A percentile compares a stretch with the other conserved stretches of the same genome.
These are phyloP conservation scores for Podospora tetraspora DNA, from an alignment of 495 filamentous ascomycete species.

Conservation along the genomic window DNA sequence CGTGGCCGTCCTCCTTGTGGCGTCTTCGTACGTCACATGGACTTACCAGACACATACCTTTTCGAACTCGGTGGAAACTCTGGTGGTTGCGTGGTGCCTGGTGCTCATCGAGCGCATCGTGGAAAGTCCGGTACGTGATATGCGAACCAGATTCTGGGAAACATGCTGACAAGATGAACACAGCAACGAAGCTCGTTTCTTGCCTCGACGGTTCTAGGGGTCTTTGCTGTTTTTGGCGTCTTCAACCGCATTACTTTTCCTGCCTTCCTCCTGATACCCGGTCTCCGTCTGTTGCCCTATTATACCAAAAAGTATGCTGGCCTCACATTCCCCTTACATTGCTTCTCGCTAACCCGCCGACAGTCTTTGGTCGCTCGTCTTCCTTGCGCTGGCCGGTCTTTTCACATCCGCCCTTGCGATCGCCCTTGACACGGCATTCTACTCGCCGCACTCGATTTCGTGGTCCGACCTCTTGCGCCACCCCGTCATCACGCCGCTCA, in stretches of 20 bases:
- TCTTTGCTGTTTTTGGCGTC: slow-evolving; percentile 74
- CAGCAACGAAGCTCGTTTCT: slow-evolving; percentile 69
- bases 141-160: background rate
- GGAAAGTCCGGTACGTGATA: slow-evolving; percentile 59
- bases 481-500: slow-evolving; percentile 81
- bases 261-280: slow-evolving; percentile 78
- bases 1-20: slow-evolving; percentile 70
- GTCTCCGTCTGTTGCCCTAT: slow-evolving; percentile 74
- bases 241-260: slow-evolving; percentile 98
- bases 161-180: slow-evolving; percentile 13
- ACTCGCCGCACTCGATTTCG: slow-evolving; percentile 52
- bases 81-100: slow-evolving; percentile 84
- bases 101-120: slow-evolving; percentile 82
- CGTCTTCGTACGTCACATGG: slow-evolving; percentile 97
- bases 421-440: slow-evolving; percentile 77
- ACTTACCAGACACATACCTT: slow-evolving; percentile 98
- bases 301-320: slow-evolving; percentile 66
- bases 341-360: slow-evolving; percentile 22
- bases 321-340: slow-evolving; percentile 4
- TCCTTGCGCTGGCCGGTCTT: slow-evolving; percentile 54
- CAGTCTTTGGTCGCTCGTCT: slow-evolving; percentile 65
- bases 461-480: slow-evolving; percentile 50
- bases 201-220: slow-evolving; percentile 68
- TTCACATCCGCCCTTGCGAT: slow-evolving; percentile 66
- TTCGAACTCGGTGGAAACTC: slow-evolving; percentile 93